Base-by-base conservation (phyloP, 108 stramenopile species). In the Nitzschia sp. region DNA sequence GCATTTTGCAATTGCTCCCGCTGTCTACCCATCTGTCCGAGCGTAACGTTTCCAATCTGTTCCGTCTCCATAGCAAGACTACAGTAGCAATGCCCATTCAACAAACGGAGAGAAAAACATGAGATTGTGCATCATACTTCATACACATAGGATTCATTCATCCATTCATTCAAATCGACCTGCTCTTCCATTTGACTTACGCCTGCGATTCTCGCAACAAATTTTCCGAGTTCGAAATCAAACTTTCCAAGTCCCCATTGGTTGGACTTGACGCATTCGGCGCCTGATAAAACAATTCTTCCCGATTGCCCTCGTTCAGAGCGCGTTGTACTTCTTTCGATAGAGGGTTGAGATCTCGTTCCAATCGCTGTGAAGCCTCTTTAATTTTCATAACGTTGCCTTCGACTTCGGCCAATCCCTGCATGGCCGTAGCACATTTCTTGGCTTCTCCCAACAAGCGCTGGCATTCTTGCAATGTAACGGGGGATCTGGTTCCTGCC, bases 1-100 rank as follows among this genome's bases (percentile, higher is more conserved):
- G 87, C 62, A 71, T 75, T 74, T 36, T 89, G 70, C 32, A 93
- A 46, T 69, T 93, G 92, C 56, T 93, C 92, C 26, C 92, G 71
- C 54, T 93, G 92, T 2, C 72, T 72, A 32, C 79, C 81, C 88
- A 93, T 88, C 35, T 78, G 84, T 8, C 71, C 63, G 17, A 93
- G 32, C 1, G 87, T 88, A 0, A 60, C 25, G 45, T 74, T 78
- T 29, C 92, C 89, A 72, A 89, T 79, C 45, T 85, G 79, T 66
- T 90, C 92, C 31, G 89, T 83, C 29, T 90, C 88, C 34, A 79
- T 66, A 53, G 80, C 78, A 1, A 93, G 63, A 17, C 77, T 78
- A 45, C 50, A 25, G 15, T 19, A 33, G 60, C 16, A 54, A 23
- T 36, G 31, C 1, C 27, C n/a, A 23, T 27, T 23, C n/a, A n/a